Evolutionary conservation across 208 protist genomes (phyloP).

Genomic region (Wallacemonas sp.): DNA sequence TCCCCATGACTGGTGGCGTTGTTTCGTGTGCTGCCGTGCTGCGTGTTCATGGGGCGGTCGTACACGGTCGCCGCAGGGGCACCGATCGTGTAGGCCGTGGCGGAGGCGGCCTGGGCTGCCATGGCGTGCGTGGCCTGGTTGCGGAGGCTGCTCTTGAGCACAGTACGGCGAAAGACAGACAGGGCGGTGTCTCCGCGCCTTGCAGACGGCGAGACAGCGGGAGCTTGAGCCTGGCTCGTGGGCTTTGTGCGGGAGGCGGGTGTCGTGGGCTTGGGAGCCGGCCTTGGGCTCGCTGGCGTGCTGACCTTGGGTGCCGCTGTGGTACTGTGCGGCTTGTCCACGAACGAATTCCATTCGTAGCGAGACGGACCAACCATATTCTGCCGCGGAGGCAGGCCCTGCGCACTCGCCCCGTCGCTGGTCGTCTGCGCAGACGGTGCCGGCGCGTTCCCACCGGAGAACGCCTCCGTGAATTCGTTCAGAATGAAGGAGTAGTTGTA

Average conservation of each 20-base stretch:
- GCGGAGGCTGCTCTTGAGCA: neutral
- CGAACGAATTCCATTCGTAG: neutral
- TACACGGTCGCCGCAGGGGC: neutral
- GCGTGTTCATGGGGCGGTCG: neutral
- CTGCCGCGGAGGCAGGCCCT: neutral
- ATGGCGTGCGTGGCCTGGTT: neutral
- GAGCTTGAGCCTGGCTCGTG: too few species aligned
- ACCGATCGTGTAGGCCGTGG: neutral
- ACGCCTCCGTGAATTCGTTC: too few species aligned
- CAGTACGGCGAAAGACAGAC: neutral
- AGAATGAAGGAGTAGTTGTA: neutral
- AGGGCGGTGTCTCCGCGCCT: neutral
- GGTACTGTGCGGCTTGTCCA: neutral
- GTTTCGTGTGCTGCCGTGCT: too few species aligned
- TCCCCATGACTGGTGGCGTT: too few species aligned
- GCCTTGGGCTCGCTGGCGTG: too few species aligned
- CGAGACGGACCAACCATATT: neutral
- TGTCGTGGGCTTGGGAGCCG: too few species aligned
- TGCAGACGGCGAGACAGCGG: neutral
- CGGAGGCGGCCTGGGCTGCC: too few species aligned
- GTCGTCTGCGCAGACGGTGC: too few species aligned
- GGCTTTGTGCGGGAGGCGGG: too few species aligned
- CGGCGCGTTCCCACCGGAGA: too few species aligned
- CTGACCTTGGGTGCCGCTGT: too few species aligned
- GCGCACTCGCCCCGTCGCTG: too few species aligned